Evolutionary conservation across 2,329 filamentous ascomycete genomes (phyloP), one percentile per base, ranked within the genome.

Genomic region (Fusarium euwallaceae): DNA sequence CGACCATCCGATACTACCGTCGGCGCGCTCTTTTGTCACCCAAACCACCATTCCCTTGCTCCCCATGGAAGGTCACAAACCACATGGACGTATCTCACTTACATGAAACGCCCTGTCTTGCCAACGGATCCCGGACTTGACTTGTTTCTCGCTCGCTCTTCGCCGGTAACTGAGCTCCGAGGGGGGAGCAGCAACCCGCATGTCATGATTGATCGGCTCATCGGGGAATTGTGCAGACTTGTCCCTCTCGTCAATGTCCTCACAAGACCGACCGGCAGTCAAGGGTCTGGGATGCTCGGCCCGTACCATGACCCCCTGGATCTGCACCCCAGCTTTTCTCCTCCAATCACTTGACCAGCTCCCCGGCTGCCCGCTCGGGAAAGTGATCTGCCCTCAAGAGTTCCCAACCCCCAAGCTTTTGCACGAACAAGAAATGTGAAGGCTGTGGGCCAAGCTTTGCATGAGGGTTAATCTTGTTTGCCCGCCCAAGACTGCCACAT

Each of bases 281-380:
- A 64, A 70, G 73, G 71, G 64, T 75, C 72, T 61, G 72, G 77
- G 77, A 78, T 78, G 61, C 73, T 78, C 77, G 77, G 77, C 69
- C 77, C 77, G 77, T 67, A 69, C 75, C 67, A 71, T 72, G 60
- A 64, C 69, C 74, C 72, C 67, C 76, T 67, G 59, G 66, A 69
- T 62, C 68, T 76, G 61, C 69, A 78, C 77, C 77, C 77, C 76
- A 73, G 77, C 76, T 70, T 73, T 74, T 70, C 66, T 64, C 74
- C 68, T 65, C 77, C 74, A 76, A 73, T 75, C 62, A 69, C 56
- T 59, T 64, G 61, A 58, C 66, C 64, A 48, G 66, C 53, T 64
- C 61, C 70, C 70, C 72, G 70, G 64, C 64, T 73, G 53, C 73
- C 67, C 37, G 55, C 71, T 73, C 66, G 37, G 73, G 73, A 76